Evolutionary conservation across 2,329 filamentous ascomycete species (phyloP).

Genomic region (Triangularia verruculosa): DNA sequence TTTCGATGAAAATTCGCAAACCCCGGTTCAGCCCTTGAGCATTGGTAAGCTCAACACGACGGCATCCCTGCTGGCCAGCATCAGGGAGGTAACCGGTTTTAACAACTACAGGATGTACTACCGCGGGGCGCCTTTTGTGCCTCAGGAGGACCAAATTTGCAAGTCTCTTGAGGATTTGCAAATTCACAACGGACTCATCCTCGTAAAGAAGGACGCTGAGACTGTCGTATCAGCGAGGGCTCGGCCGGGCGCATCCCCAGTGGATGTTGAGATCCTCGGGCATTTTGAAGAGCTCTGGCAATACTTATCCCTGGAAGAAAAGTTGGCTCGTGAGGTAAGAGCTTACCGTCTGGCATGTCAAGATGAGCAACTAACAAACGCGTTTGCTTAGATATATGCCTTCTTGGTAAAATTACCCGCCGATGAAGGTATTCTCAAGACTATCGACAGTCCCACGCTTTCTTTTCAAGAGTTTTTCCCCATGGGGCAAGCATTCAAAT

Average conservation of each 20-base stretch:
- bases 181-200: slow-evolving; percentile 61
- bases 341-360: no score
- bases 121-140: slow-evolving; percentile 62
- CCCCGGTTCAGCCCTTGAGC: slow-evolving; percentile 57
- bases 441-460: slow-evolving; percentile 53
- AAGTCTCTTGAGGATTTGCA: slow-evolving; percentile 67
- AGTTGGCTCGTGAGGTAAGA: slow-evolving; percentile 62
- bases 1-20: slow-evolving; percentile 60
- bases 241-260: slow-evolving; percentile 52
- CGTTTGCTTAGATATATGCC: slow-evolving; percentile 55
- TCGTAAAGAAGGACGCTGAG: slow-evolving; percentile 60
- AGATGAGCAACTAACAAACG: not conserved
- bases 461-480: slow-evolving; percentile 64
- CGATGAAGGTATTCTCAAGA: slow-evolving; percentile 58
- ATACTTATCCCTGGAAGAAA: slow-evolving; percentile 71
- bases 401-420: slow-evolving; percentile 70
- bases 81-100: slow-evolving; percentile 70
- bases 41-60: slow-evolving; percentile 71
- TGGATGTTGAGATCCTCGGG: slow-evolving; percentile 76
- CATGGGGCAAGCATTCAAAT: slow-evolving; percentile 65
- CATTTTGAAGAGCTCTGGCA: slow-evolving; percentile 84
- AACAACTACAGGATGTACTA: slow-evolving; percentile 72
- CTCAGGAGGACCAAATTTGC: slow-evolving; percentile 56
- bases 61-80: slow-evolving; percentile 62
- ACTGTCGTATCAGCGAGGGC: slow-evolving; percentile 40